Evolutionary conservation across 768 basidiomycete species (phyloP), one percentile per base, ranked within the genome.

Genomic region (Pisolithus marmoratus): DNA sequence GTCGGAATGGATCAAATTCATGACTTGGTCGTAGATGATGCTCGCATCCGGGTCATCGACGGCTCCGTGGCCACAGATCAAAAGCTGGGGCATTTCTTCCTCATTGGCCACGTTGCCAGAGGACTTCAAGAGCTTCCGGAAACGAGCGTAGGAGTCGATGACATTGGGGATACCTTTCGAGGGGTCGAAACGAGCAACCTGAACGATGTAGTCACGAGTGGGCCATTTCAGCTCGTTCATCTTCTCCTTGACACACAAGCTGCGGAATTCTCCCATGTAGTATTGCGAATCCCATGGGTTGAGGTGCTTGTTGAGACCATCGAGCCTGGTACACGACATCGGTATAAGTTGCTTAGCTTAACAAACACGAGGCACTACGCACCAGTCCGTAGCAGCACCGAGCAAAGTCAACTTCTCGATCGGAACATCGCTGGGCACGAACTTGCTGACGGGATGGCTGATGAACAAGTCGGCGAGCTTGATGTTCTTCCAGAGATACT

Each of bases 11-110:
- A 90, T 76, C 56, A 85, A 70, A 54, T 81, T 77, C 63, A 86
- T 77, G 55, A 84, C 75, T 63, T 90, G 78, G 57, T 91, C 90
- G 65, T 91, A 91, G 68, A 92, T 91, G 73, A 90, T 89, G 69
- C 84, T 90, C 14, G 92, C 92, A 74, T 96, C 92, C 15, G 92
- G 94, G 68, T 96, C 94, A 60, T 96, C 94, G 54, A 96, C 91
- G 24, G 87, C 88, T 49, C 92, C 92, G 65, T 96, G 94, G 20
- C 94, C 94, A 66, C 89, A 90, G 58, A 92, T 69, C 61, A 92
- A 72, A 58, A 92, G 69, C 65, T 92, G 90, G 51, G 90, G 90
- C 40, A 75, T 73, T 5, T 82, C 75, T 6, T 80, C 74, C 34
- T 72, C 72, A 12, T 58, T 60, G 45, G 78, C 60, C 6, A 77